Evolutionary conservation across 768 basidiomycete genomes (phyloP), one percentile per base, ranked within the genome.

Genomic region (Tulasnella sp.): DNA sequence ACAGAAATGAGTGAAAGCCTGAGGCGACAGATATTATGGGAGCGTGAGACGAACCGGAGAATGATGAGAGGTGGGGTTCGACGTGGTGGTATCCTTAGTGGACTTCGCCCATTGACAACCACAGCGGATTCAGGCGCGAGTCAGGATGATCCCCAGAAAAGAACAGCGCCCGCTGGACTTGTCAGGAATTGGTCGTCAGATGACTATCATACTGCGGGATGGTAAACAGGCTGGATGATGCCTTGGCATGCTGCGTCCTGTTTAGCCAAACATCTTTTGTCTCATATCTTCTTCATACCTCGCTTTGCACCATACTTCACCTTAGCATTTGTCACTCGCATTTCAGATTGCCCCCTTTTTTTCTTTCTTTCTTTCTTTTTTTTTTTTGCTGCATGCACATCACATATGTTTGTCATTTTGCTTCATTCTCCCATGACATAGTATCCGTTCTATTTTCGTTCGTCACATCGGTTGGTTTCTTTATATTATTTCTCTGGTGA

Each of bases 1-100:
- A 82, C 79, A 3, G 90, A 93, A 65, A 69, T 93, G 61, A 81
- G 83, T 28, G 90, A 93, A 65, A 83, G 80, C 53, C 66, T 93
- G 56, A 71, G 90, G 19, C 70, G 82, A 40, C 84, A 90, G 58
- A 62, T 91, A 51, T 65, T 91, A 4, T 88, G 86, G 86, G 84
- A 69, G 52, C 61, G 68, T 2, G 65, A 66, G 57, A 62, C 54
- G 33, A 59, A 52, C 45, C 53, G 53, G 28, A 44, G 52, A 25
- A 34, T 54, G 51, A 39, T 56, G 41, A 44, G 55, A 24, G 40
- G 40, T 19, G 44, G 37, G 47, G 31, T 33, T 32, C 19, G 24
- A 46, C 15, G 29, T 19, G 34, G 34, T 12, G 34, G 34, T 35
- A 19, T 35, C 19, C 12, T 12, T 12, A 35, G 19, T 35, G 34